Evolutionary conservation across 768 basidiomycete species (phyloP), one percentile per base, ranked within the genome.

Genomic region (Russula sp.): DNA sequence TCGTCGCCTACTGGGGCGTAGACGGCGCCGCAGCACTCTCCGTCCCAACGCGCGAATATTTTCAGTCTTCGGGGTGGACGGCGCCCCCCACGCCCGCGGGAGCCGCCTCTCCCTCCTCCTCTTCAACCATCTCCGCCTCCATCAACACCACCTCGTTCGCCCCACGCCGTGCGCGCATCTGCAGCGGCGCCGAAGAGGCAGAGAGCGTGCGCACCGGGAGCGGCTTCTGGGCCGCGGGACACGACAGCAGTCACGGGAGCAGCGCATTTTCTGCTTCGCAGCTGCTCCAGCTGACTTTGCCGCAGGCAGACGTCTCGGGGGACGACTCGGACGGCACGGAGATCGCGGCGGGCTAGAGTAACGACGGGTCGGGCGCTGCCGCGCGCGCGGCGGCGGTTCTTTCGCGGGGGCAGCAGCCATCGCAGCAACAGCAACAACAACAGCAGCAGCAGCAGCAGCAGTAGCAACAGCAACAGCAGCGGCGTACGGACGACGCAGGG

Each of bases 11-110:
- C 69, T 92, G 91, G 82, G 90, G 90, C 6, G 77, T 79, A 27
- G 87, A 89, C 52, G 91, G 91, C 13, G 87, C 87, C 1, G 91
- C 91, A 0, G 85, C 89, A 4, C 80, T 93, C 59, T 90, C 88
- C 16, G 73, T 93, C 8, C 91, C 91, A 0, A 92, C 91, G 0
- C 82, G 82, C 67, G 91, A 94, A 68, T 94, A 93, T 73, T 89
- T 91, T 71, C 91, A 94, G 66, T 86, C 85, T 67, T 90, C 89
- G 0, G 85, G 87, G 1, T 93, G 91, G 89, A 82, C 87, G 3
- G 85, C 85, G 62, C 80, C 83, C 1, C 39, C 74, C 69, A 37
- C 74, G 71, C 57, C 54, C 66, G 37, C 45, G 27, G 8, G 52
- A 6, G 61, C 75, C 1, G 69, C 73, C 39, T 57, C 55, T 42